Evolutionary conservation across 768 basidiomycete genomes (phyloP).

Genomic region (Mycena galopus): DNA sequence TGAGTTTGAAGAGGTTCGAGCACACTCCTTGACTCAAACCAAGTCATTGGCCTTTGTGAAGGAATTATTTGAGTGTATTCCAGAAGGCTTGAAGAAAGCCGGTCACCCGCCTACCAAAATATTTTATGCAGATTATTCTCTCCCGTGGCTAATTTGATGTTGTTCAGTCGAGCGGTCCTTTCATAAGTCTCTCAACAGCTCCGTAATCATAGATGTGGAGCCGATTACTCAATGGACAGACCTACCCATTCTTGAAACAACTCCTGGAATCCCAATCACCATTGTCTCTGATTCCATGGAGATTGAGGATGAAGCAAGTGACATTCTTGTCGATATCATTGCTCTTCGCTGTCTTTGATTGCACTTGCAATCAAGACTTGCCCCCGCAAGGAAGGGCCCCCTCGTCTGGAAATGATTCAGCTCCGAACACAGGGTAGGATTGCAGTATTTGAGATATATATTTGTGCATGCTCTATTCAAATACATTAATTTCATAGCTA

Average conservation of each 20-base stretch:
- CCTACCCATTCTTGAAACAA: background rate
- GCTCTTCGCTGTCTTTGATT: constrained; percentile 19
- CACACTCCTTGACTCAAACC: background rate
- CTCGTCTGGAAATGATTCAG: constrained; percentile 5
- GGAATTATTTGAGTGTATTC: background rate
- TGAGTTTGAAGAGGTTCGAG: constrained; percentile 9
- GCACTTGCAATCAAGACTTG: background rate
- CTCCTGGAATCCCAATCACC: too few relatives aligned
- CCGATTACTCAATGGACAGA: constrained; percentile 2
- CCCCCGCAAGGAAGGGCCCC: background rate
- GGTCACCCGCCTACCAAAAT: constrained; percentile 5
- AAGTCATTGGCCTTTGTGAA: background rate
- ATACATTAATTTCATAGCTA: background rate
- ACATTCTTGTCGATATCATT: background rate
- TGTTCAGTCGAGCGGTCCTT: constrained; percentile 6
- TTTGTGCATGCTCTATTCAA: background rate
- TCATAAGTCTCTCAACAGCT: constrained; percentile 6
- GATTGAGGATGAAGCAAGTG: background rate
- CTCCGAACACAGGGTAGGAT: background rate
- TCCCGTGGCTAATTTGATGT: background rate
- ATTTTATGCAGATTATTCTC: constrained; percentile 14
- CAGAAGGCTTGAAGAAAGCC: background rate
- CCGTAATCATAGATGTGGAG: background rate
- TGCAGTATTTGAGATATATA: background rate
- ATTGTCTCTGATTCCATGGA: background rate